Evolutionary conservation across 139 green algal genomes (phyloP), one percentile per base, ranked within the genome.

Genomic region (Dunaliella primolecta): DNA sequence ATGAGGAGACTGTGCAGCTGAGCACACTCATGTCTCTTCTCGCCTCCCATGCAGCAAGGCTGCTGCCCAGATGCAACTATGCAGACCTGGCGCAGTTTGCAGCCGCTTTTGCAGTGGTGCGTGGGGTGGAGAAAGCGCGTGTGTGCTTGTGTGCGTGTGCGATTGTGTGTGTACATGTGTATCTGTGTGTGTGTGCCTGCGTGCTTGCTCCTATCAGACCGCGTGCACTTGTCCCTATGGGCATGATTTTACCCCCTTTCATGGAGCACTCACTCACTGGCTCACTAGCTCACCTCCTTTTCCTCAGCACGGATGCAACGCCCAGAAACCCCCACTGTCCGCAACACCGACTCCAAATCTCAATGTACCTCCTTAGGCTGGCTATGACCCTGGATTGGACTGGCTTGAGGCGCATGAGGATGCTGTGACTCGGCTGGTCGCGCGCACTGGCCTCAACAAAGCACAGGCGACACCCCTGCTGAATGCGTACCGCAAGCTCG

Each of bases 61-160:
- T 36, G 27, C 32, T 71, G 46, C 56, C 32, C 27, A 27, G 36
- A 27, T 71, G 33, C 56, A 84, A 84, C 56, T 84, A n/a, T 15
- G 80, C 80, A 70, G 81, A 84, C 33, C 81, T 84, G 32, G 36
- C 71, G 32, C 81, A 84, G 30, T 24, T 84, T 15, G 37, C 31
- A 2, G 56, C 37, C 1, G 57, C 56, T 21, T 84, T 84, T 84
- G 57, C 81, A 55, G 30, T 34, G 34, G 81, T 79, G 35, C 71
- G 23, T 57, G 71, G 15, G 56, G 56, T 15, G 56, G 56, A 21
- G n/a, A n/a, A n/a, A n/a, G n/a, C n/a, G n/a, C n/a, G n/a, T n/a
- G n/a, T n/a, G n/a, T n/a, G n/a, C n/a, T n/a, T n/a, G n/a, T n/a
- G n/a, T n/a, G n/a, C n/a, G n/a, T n/a, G n/a, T n/a, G n/a, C n/a